phyloP scores from a whole-genome alignment of 1,284 basidiomycete genomes.

The Marasmius sp. region DNA sequence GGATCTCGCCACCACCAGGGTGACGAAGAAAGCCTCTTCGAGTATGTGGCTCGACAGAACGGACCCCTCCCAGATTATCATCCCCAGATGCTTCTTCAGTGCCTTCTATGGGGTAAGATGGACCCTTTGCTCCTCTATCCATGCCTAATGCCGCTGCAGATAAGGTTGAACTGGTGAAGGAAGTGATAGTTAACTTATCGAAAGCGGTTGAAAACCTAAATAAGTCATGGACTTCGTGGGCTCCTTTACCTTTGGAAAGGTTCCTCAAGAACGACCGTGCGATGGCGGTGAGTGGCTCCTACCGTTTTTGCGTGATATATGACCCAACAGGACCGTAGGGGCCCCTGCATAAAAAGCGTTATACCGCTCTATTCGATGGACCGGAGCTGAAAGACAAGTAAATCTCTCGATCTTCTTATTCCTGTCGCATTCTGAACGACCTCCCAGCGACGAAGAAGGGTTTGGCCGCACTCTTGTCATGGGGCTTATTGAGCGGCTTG shows the following conservation, averaged over 20 bases:
- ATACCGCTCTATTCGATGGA: conserved; percentile 47
- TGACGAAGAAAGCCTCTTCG: conserved; percentile 62
- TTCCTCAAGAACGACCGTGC: conserved; percentile 39
- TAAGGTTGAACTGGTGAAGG: conserved; percentile 82
- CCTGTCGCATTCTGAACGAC: background rate
- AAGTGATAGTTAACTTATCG: conserved; percentile 71
- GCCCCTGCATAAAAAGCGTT: conserved; percentile 33
- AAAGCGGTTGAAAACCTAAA: conserved; percentile 30
- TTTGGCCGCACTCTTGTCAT: conserved; percentile 65
- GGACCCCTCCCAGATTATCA: conserved; percentile 88
- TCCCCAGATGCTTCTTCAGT: conserved; percentile 90
- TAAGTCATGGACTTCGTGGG: conserved; percentile 31
- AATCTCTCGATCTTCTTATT: conserved; percentile 21
- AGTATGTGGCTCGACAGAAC: conserved; percentile 79
- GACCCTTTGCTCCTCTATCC: conserved; percentile 19
- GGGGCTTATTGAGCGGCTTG: conserved; percentile 65
- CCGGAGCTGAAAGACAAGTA: conserved; percentile 40
- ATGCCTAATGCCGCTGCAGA: conserved; percentile 40
- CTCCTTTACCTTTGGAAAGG: conserved; percentile 51
- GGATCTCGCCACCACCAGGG: conserved; percentile 38
- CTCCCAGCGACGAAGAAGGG: conserved; percentile 50
- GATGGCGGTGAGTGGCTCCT: conserved; percentile 18
- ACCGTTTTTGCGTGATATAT: background rate
- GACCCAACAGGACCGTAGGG: conserved; percentile 8
- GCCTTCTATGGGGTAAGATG: conserved; percentile 78